Base-by-base conservation (phyloP, 2,329 filamentous ascomycete species). In the Rhynchosporium secalis region DNA sequence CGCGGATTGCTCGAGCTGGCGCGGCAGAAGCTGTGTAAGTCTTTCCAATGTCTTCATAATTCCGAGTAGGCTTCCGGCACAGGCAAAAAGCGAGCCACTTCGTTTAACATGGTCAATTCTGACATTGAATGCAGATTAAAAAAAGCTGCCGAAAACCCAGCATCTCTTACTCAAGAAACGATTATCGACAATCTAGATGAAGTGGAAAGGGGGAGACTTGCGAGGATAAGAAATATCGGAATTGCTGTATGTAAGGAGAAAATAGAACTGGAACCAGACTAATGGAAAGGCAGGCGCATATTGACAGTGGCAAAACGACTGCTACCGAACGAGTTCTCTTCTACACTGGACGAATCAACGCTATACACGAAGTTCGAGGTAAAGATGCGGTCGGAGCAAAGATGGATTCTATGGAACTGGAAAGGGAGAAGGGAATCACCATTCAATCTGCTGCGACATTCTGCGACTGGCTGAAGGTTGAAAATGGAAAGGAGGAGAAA, bases 371-470 rank as follows among this genome's bases (percentile, higher is more conserved):
- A 79, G 95, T 99, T 48, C 86, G 95, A 73, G 92, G 92, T 63
- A 93, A 94, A 74, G 95, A 99, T 83, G 86, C 90, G 41, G 92
- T 97, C 46, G 95, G 95, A 68, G 95, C 95, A 65, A 99, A 99
- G 81, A 99, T 99, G 95, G 95, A 99, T 81, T 97, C 93, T 31
- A 99, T 99, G 95, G 95, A 99, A 71, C 82, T 99, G 70, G 95
- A 99, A 79, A 85, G 95, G 77, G 95, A 98, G 77, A 96, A 97
- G 81, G 95, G 95, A 72, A 99, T 99, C 76, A 99, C 95, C 62
- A 99, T 99, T 73, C 94, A 99, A 77, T 98, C 94, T 70, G 95
- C 95, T 10, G 95, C 95, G 29, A 99, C 95, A 0, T 99, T 96
- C 76, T 96, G 92, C 77, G 93, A 99, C 78, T 99, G 95, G 95